phyloP scores from a whole-genome alignment of 805 yeast genomes.

The Myxozyma sirexii region DNA sequence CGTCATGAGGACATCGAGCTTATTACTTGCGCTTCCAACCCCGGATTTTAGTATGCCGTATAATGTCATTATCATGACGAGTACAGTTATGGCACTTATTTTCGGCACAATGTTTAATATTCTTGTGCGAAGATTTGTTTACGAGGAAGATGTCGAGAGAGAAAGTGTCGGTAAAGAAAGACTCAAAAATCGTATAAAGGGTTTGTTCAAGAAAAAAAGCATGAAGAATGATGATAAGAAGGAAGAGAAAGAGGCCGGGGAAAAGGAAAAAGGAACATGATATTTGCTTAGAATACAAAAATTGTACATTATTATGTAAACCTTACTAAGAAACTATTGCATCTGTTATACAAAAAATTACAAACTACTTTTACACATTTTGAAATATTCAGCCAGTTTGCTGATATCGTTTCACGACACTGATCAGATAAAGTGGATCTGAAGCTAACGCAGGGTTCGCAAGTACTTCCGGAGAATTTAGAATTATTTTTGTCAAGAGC shows the following conservation, averaged over 20 bases:
- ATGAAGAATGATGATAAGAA: not conserved
- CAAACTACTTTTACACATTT: not conserved
- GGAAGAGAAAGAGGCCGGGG: not conserved
- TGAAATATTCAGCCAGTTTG: not conserved
- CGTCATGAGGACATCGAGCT: conserved; percentile 75
- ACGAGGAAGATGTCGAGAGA: conserved; percentile 67
- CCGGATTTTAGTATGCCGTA: conserved; percentile 99
- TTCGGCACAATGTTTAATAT: conserved; percentile 86
- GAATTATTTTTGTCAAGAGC: conserved; percentile 35
- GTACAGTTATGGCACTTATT: conserved; percentile 88
- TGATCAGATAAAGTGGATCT: conserved; percentile 40
- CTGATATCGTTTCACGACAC: conserved; percentile 37
- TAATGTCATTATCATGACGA: conserved; percentile 90
- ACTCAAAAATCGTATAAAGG: not conserved
- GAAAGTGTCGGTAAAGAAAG: not conserved
- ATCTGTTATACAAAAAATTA: not conserved
- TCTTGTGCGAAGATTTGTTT: conserved; percentile 69
- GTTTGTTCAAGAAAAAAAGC: not conserved
- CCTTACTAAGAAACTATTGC: not conserved
- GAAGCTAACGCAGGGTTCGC: conserved; percentile 37
- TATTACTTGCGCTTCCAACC: conserved; percentile 83
- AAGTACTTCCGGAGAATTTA: conserved; percentile 38
- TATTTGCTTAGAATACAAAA: not conserved
- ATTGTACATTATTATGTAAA: not conserved
- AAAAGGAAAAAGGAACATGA: not conserved